Evolutionary conservation across 495 filamentous ascomycete genomes (phyloP).

Genomic region (Corynascus novoguineensis): DNA sequence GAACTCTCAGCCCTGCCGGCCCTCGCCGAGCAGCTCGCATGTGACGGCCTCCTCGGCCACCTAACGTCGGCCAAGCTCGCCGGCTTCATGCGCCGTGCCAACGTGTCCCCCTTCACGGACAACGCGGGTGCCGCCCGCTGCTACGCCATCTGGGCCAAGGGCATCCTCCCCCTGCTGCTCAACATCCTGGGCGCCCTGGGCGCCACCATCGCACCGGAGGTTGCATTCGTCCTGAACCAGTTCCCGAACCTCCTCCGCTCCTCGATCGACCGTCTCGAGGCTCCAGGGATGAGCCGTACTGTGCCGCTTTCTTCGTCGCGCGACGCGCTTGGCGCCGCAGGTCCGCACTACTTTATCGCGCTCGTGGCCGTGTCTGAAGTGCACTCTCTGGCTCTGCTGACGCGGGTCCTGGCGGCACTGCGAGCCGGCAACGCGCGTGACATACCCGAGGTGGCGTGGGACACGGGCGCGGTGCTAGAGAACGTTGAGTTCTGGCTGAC

Average conservation of each 20-base stretch:
- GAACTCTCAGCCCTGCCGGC: slow-evolving; percentile 76
- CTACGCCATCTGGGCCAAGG: slow-evolving; percentile 82
- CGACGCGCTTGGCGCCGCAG: too few species aligned
- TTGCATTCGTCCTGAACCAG: slow-evolving; percentile 78
- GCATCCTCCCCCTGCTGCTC: slow-evolving; percentile 81
- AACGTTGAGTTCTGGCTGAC: slow-evolving; percentile 72
- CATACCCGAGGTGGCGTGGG: slow-evolving; percentile 67
- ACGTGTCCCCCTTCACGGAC: slow-evolving; percentile 62
- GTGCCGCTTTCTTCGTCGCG: slow-evolving; percentile 20
- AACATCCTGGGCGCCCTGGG: slow-evolving; percentile 83
- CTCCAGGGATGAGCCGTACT: slow-evolving; percentile 44
- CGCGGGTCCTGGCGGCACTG: slow-evolving; percentile 56
- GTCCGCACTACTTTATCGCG: slow-evolving; percentile 51
- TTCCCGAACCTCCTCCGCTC: slow-evolving; percentile 68
- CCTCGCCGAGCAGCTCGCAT: slow-evolving; percentile 82
- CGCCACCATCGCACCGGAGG: slow-evolving; percentile 69
- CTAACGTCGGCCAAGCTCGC: slow-evolving; percentile 72
- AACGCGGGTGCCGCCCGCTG: slow-evolving; percentile 51
- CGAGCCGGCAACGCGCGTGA: slow-evolving; percentile 56
- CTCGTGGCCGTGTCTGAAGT: slow-evolving; percentile 67
- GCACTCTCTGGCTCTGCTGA: slow-evolving; percentile 69
- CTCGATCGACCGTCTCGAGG: slow-evolving; percentile 56
- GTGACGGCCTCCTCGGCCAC: slow-evolving; percentile 71
- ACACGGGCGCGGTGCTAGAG: slow-evolving; percentile 61
- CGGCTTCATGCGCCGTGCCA: slow-evolving; percentile 59